Base-by-base conservation (phyloP, 331 rosid genomes). In the Phaseolus coccineus region DNA sequence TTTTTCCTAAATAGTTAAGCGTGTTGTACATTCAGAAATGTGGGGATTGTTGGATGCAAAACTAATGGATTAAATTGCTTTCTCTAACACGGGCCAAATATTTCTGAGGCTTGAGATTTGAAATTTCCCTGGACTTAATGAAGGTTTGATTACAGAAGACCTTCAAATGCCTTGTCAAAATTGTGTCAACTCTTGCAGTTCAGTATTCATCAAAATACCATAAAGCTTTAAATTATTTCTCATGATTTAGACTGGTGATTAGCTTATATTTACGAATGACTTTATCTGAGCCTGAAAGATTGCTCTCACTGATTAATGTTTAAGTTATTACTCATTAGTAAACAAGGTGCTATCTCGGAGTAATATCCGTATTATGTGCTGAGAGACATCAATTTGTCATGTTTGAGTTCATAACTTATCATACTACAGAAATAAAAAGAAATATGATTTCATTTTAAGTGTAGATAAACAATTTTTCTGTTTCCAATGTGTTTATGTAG, bases 401-500 rank as follows among this genome's bases (percentile, higher is more conserved):
- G 64, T 69, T 19, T 64, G 52, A 69, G 59, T 71, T 58, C 57
- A 27, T 76, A 61, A 77, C 27, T 61, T 40, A 15, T 8, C 28
- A 10, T 39, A 5, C 58, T 55, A 51, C 7, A 51, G 64, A 1
- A 25, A 47, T 48, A 37, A 58, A 37, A 14, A 22, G 27, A 37
- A 42, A 8, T 2, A 3, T 72, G 47, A 42, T 68, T 53, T 42
- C 42, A 25, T 64, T 65, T 73, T 47, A 55, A 66, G 33, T 56
- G 15, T 70, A 13, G 80, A 78, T 78, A 40, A 80, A 24, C 33
- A 58, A 67, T 16, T 46, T 52, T 70, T 77, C 22, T 48, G 62
- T 59, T 71, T 44, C 58, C 30, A 66, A 39, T 73, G 61, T 83
- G 39, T 37, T 25, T 83, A 76, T 84, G 87, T 94, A 92, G 97